Conservation (phyloP, 2,329 filamentous ascomycete species). For the Neocatenulostroma microsporum region DNA sequence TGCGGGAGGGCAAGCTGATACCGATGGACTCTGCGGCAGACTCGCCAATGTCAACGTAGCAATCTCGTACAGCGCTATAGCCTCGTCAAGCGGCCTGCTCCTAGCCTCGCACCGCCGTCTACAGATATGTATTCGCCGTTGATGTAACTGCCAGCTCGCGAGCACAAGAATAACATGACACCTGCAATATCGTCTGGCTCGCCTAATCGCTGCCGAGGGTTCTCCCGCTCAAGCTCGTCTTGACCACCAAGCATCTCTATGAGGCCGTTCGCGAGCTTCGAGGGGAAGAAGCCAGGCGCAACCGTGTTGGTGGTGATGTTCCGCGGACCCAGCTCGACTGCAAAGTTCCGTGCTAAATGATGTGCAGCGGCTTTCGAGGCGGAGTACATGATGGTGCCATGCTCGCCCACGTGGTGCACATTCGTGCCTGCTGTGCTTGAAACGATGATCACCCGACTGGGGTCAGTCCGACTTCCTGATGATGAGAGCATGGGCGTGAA, state of each 20-base stretch:
- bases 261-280: conserved; percentile 64
- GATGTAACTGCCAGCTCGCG: conserved; percentile 58
- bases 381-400: conserved; percentile 73
- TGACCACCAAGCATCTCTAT: conserved; percentile 62
- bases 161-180: conserved; percentile 62
- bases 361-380: conserved; percentile 81
- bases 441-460: conserved; percentile 74
- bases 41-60: conserved; percentile 1
- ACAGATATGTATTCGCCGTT: conserved; percentile 63
- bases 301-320: conserved; percentile 68
- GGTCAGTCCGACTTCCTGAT: conserved; percentile 53
- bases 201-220: conserved; percentile 61
- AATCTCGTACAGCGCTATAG: conserved; percentile 10
- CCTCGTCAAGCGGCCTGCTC: conserved; percentile 18
- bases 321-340: conserved; percentile 69
- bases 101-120: conserved; percentile 51
- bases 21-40: conserved; percentile 18
- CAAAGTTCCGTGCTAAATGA: conserved; percentile 73
- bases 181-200: conserved; percentile 69
- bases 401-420: conserved; percentile 59
- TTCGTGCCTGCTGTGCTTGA: conserved; percentile 71
- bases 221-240: conserved; percentile 50
- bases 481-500: conserved; percentile 68
- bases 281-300: conserved; percentile 60
- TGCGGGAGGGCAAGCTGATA: conserved; percentile 37